phyloP scores from a whole-genome alignment of 2,329 filamentous ascomycete species.

The Exophiala sp. region DNA sequence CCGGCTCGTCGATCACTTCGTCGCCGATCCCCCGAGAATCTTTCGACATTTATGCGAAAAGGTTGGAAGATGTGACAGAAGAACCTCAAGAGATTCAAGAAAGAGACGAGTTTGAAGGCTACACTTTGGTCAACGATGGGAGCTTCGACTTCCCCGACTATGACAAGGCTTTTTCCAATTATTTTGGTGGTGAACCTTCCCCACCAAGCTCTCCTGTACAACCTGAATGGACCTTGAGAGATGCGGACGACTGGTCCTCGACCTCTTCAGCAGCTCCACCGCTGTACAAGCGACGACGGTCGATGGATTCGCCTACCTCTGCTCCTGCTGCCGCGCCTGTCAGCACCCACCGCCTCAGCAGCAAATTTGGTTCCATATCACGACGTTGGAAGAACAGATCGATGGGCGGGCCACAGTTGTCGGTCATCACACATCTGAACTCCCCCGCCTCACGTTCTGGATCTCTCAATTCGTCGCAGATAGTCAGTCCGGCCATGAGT shows the following conservation, averaged over 20 bases:
- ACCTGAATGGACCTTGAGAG: conserved; percentile 21
- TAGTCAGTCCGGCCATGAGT: conserved; percentile 36
- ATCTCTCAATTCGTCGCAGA: conserved; percentile 38
- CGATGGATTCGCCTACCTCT: conserved; percentile 58
- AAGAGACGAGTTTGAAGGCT: conserved; percentile 23
- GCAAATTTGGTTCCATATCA: conserved; percentile 55
- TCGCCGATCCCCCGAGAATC: conserved; percentile 51
- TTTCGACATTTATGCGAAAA: conserved; percentile 53
- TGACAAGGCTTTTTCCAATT: conserved; percentile 29
- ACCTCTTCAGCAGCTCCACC: conserved; percentile 6
- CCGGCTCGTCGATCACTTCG: conserved; percentile 56
- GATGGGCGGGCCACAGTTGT: conserved; percentile 45
- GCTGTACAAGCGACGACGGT: conserved; percentile 56
- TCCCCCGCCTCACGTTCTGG: conserved; percentile 40
- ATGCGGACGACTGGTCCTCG: conserved; percentile 17
- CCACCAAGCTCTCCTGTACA: conserved; percentile 17
- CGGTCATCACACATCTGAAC: conserved; percentile 64
- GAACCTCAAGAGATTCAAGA: conserved; percentile 48
- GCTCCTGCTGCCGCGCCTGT: conserved; percentile 31
- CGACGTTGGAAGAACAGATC: conserved; percentile 54
- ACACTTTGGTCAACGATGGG: conserved; percentile 21
- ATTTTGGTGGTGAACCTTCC: conserved; percentile 7
- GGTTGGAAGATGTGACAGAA: conserved; percentile 79
- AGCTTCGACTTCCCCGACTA: conserved; percentile 34
- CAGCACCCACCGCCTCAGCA: conserved; percentile 63